Percentiles rank a stretch among this genome's conserved stretches.
phyloP scores from a whole-genome alignment of 106 monocot genomes.

The Triglochin maritima region DNA sequence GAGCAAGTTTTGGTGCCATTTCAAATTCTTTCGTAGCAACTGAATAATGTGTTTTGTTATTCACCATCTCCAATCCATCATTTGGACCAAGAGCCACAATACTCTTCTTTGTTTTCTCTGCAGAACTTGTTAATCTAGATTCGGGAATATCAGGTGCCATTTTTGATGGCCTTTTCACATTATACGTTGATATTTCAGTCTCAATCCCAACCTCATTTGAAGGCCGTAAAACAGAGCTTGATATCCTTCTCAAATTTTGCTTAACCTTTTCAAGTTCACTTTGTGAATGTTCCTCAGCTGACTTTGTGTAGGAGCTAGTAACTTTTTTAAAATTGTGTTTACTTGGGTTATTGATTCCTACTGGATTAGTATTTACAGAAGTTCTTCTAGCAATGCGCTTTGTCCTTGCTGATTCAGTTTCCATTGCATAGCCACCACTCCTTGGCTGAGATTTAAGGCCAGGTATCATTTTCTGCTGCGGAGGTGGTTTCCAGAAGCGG shows the following conservation, averaged over 20 bases:
- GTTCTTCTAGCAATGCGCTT: constrained; percentile 43
- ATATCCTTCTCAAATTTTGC: constrained; percentile 71
- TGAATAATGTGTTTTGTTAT: not conserved
- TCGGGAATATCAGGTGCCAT: constrained; percentile 16
- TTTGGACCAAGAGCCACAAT: constrained; percentile 13
- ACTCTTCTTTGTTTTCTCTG: constrained; percentile 36
- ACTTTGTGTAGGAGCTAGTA: constrained; percentile 22
- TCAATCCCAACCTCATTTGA: constrained; percentile 26
- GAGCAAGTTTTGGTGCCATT: not conserved
- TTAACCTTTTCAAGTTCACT: constrained; percentile 96
- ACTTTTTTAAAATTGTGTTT: constrained; percentile 42
- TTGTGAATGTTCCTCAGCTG: constrained; percentile 48
- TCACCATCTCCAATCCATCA: constrained; percentile 1
- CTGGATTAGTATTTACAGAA: constrained; percentile 17
- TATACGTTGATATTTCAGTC: constrained; percentile 24
- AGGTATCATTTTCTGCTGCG: constrained; percentile 23
- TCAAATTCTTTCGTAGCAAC: not conserved
- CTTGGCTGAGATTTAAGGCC: constrained; percentile 38
- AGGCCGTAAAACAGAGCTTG: constrained; percentile 36
- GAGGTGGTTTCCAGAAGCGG: constrained; percentile 43
- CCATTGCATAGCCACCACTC: constrained; percentile 29
- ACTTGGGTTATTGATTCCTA: constrained; percentile 7
- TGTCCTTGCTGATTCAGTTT: constrained; percentile 58
- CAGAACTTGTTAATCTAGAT: constrained; percentile 14
- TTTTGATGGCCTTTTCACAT: constrained; percentile 16